These are phyloP conservation scores for Biscogniauxia marginata DNA, from an alignment of 2,329 filamentous ascomycete species.

Conservation along the genomic window DNA sequence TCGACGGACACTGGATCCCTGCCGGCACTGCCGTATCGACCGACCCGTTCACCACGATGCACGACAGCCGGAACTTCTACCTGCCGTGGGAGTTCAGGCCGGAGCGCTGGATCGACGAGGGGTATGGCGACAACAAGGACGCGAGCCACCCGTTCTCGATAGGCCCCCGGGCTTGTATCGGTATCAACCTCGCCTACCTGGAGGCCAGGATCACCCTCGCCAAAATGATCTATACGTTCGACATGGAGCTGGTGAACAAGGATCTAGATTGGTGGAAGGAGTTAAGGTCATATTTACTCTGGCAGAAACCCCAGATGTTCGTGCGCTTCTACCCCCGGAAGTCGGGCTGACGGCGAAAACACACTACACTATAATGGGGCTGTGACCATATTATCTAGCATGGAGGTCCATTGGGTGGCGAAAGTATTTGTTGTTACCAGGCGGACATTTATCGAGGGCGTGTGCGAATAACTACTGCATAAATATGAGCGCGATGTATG, in stretches of 20 bases:
- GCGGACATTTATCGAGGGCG: too few relatives aligned
- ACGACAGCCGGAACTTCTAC: constrained; percentile 16
- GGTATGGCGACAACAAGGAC: constrained; percentile 10
- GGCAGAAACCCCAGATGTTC: constrained; percentile 28
- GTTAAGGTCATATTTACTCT: constrained; percentile 29
- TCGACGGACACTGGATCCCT: constrained; percentile 22
- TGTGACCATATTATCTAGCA: too few relatives aligned
- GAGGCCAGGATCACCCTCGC: constrained; percentile 39
- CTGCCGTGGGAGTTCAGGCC: constrained; percentile 22
- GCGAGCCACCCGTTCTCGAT: constrained; percentile 25
- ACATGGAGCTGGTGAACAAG: constrained; percentile 33
- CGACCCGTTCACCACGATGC: constrained; percentile 1
- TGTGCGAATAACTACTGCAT: too few relatives aligned
- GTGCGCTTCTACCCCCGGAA: constrained; percentile 15
- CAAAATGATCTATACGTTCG: constrained; percentile 37
- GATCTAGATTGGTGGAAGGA: constrained; percentile 37
- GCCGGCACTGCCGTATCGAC: constrained; percentile 15
- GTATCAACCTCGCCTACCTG: constrained; percentile 34
- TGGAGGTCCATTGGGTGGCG: too few relatives aligned
- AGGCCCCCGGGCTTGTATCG: constrained; percentile 24
- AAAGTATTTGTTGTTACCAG: too few relatives aligned
- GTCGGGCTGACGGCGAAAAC: background rate
- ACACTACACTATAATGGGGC: too few relatives aligned
- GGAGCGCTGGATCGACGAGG: constrained; percentile 23
- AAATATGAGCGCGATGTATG: too few relatives aligned